Evolutionary conservation across 2,329 filamentous ascomycete genomes (phyloP), one percentile per base, ranked within the genome.

Genomic region (Gaeumannomyces sp.): DNA sequence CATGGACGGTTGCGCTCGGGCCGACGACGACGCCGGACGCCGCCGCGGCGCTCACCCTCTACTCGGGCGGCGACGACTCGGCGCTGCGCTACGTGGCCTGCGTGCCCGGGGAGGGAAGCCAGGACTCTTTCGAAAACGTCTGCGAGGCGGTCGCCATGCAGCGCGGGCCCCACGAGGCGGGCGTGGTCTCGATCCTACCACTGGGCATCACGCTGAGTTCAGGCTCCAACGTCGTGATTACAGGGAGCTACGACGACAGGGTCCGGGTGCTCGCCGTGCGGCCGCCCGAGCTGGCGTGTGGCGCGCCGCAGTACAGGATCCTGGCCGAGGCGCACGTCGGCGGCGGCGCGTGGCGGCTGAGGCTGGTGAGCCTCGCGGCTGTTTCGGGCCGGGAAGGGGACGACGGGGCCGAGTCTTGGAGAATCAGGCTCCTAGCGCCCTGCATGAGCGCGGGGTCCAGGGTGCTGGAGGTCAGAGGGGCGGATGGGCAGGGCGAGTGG

Each of bases 391-490:
- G 68, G 27, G 60, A 66, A n/a, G n/a, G 13, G 25, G 66, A 66
- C 25, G 69, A 63, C n/a, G 67, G 60, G n/a, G 29, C 45, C 22
- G 38, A 22, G 19, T 8, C 22, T 6, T 76, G 73, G 64, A 66
- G 38, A 6, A 68, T 73, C 61, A 73, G 81, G 59, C 77, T 96
- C n/a, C 79, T 97, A 57, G 93, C 89, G 22, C 96, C 92, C 60
- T 97, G 95, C 73, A 98, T 98, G 94, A 90, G 97, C 78, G 92
- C 90, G 2, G 95, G 95, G 0, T 83, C 86, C 13, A 85, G 89
- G 64, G 77, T 98, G n/a, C 71, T 89, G 8, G 77, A 81, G 56
- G 71, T 86, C 25, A 27, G 45, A 14, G 66, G 69, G 13, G 73
- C 77, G 33, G 72, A 73, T 1, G 70, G 76, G 1, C 75, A 67